phyloP scores from a whole-genome alignment of 1,284 basidiomycete genomes.

The Dichomitus squalens region DNA sequence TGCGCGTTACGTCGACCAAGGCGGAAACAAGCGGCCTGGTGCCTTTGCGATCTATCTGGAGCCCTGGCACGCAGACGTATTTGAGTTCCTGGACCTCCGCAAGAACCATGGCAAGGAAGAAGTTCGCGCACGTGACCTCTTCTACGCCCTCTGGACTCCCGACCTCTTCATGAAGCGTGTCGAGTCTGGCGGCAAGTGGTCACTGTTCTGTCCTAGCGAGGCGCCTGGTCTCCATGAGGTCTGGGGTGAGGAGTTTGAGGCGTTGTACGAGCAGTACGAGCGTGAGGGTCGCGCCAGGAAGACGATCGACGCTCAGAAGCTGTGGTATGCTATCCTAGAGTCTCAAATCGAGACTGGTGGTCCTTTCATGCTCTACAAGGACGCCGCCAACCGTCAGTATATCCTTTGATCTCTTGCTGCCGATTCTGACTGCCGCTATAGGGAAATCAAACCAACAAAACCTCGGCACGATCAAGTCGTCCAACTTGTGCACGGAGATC shows the following conservation, averaged over 20 bases:
- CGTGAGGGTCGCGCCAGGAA: constrained; percentile 87
- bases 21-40: constrained; percentile 99
- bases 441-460: constrained; percentile 99
- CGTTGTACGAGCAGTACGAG: constrained; percentile 90
- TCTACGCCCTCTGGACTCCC: constrained; percentile 98
- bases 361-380: constrained; percentile 99
- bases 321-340: constrained; percentile 98
- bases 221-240: constrained; percentile 91
- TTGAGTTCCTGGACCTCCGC: constrained; percentile 96
- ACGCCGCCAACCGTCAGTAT: constrained; percentile 78
- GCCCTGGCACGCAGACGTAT: constrained; percentile 98
- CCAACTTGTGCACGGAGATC: constrained; percentile 99
- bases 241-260: constrained; percentile 91
- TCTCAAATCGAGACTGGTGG: constrained; percentile 98
- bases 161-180: constrained; percentile 99
- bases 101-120: constrained; percentile 99
- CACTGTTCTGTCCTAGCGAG: constrained; percentile 97
- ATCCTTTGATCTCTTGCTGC: background rate
- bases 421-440: constrained; percentile 32
- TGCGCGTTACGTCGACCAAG: constrained; percentile 98
- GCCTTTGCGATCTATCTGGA: constrained; percentile 98
- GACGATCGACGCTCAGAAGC: constrained; percentile 93
- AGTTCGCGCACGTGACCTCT: constrained; percentile 94
- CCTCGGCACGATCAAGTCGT: constrained; percentile 98
- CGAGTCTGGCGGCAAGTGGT: constrained; percentile 88